These are phyloP conservation scores for Sarocladiaceae sp. DNA, from an alignment of 2,329 filamentous ascomycete species.

Conservation along the genomic window DNA sequence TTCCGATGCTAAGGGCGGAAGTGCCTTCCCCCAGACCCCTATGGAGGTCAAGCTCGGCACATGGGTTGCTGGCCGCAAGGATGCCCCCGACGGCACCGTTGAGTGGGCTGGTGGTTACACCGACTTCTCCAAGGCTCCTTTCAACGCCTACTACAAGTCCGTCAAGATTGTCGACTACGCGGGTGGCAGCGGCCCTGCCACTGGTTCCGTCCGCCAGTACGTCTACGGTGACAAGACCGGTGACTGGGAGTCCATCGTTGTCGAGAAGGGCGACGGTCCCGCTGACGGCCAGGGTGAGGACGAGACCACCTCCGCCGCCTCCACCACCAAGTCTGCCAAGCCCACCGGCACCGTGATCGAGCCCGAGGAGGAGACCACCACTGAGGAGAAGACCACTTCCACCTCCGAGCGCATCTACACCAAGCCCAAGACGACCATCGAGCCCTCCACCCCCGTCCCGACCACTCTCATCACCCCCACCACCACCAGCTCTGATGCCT, in stretches of 20 bases:
- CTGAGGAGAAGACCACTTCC: constrained; percentile 11
- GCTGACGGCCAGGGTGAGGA: constrained; percentile 16
- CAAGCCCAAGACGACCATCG: constrained; percentile 12
- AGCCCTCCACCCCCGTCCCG: constrained; percentile 1
- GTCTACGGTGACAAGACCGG: constrained; percentile 46
- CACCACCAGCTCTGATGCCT: not conserved
- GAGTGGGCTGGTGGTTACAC: constrained; percentile 63
- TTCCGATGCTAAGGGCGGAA: constrained; percentile 52
- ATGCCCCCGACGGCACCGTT: constrained; percentile 67
- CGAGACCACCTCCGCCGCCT: constrained; percentile 8
- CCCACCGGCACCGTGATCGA: constrained; percentile 9
- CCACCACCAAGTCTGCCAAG: constrained; percentile 1
- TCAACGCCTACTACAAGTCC: constrained; percentile 53
- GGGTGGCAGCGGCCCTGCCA: constrained; percentile 38
- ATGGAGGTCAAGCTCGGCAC: constrained; percentile 67
- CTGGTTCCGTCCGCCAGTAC: constrained; percentile 45
- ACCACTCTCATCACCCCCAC: not conserved
- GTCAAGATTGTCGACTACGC: constrained; percentile 51
- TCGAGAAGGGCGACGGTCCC: constrained; percentile 34
- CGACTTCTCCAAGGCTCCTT: constrained; percentile 48
- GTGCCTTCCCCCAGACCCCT: constrained; percentile 67
- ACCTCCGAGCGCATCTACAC: constrained; percentile 8
- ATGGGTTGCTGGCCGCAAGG: constrained; percentile 57
- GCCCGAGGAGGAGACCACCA: constrained; percentile 10
- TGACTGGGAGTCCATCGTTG: constrained; percentile 46